phyloP scores from a whole-genome alignment of 768 basidiomycete genomes.

The Heimioporus sp. region DNA sequence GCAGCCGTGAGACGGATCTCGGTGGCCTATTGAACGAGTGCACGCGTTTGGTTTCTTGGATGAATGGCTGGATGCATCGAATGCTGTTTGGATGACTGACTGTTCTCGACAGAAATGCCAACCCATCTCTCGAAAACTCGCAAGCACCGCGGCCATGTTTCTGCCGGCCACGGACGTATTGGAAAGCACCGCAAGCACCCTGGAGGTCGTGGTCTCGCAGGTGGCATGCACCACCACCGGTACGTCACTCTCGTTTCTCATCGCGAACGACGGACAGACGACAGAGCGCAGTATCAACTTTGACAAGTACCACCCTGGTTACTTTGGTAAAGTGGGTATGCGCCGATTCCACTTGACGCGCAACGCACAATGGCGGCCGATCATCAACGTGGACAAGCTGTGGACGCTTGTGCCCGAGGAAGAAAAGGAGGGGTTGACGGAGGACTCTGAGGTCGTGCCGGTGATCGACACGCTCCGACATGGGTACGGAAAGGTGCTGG shows the following conservation, averaged over 20 bases:
- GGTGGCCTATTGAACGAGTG: conserved; percentile 15
- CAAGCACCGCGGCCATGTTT: conserved; percentile 99
- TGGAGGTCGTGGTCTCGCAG: conserved; percentile 99
- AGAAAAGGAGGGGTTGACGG: conserved; percentile 76
- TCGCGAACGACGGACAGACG: not conserved
- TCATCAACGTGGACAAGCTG: conserved; percentile 98
- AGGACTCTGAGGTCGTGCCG: conserved; percentile 81
- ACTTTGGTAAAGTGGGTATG: conserved; percentile 99
- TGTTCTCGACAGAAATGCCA: conserved; percentile 66
- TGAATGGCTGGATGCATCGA: conserved; percentile 54
- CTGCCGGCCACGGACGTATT: conserved; percentile 99
- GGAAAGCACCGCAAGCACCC: conserved; percentile 99
- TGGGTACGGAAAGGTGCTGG: conserved; percentile 93
- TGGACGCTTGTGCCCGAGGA: conserved; percentile 87
- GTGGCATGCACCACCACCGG: conserved; percentile 99
- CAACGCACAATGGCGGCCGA: conserved; percentile 89
- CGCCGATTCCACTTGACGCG: conserved; percentile 94
- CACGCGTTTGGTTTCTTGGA: conserved; percentile 19
- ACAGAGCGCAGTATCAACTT: conserved; percentile 74
- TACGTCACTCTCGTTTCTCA: conserved; percentile 37
- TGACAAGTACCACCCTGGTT: conserved; percentile 99
- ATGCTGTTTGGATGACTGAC: conserved; percentile 33
- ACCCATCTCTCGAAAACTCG: conserved; percentile 95
- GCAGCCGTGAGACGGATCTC: conserved; percentile 8
- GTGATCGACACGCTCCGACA: conserved; percentile 85